Evolutionary conservation across 2,329 filamentous ascomycete species (phyloP), one percentile per base, ranked within the genome.

Genomic region (Diplodia scrobiculata): DNA sequence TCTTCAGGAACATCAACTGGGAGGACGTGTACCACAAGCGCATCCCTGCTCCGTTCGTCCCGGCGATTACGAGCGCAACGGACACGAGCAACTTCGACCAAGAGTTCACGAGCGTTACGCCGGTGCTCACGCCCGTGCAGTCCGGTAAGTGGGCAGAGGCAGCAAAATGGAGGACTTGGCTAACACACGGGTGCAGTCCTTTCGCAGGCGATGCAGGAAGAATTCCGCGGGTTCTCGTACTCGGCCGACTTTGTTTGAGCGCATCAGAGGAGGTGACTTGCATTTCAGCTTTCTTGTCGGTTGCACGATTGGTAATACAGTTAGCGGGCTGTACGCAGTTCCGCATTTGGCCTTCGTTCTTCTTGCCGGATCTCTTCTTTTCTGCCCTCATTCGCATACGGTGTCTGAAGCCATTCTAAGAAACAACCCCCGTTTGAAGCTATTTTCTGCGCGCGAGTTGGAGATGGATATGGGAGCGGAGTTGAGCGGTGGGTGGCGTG

Each of bases 61-160:
- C 95, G 19, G 87, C 87, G 45, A 96, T 99, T 73, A 95, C 90
- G 80, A 96, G 86, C 76, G 86, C 93, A 9, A 97, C 95, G 51
- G 95, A 99, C 81, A 99, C 95, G n/a, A 97, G 93, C 84, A 99
- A 99, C 81, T 99, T 99, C 78, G 95, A 99, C 77, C 92, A 91
- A 54, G 95, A 99, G 77, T 99, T 99, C 77, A 99, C 95, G 0
- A 98, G 94, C 75, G 95, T 99, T 65, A 99, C 95, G 50, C 95
- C 95, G 1, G 95, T 99, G 67, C 84, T 99, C 71, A 99, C 95
- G 34, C 95, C 95, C 62, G 95, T 99, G 65, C 93, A 98, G 80
- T 96, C 92, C 79, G 92, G 93, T 96, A 90, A 82, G 90, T 84
- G 17, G 21, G 10, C 36, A 45, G n/a, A 11, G 51, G 6, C 27